A percentile compares a stretch with the other conserved stretches of the same genome.
Conservation (phyloP, 2,329 filamentous ascomycete species). For the Claviceps sp. region DNA sequence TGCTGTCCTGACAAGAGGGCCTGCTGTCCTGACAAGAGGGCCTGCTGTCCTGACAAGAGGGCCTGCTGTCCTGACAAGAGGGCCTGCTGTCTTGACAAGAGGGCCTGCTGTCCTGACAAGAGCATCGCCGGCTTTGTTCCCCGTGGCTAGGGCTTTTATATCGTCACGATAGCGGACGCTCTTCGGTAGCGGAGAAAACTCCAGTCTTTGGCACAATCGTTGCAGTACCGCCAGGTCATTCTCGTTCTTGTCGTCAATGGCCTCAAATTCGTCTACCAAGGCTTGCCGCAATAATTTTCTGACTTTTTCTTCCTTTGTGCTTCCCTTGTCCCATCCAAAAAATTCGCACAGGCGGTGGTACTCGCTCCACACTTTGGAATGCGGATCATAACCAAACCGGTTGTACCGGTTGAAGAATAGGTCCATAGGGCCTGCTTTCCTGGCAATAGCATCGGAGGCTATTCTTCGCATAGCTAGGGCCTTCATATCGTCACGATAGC, state of each 20-base stretch:
- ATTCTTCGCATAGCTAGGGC: not conserved
- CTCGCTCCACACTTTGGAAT: no score
- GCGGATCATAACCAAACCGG: no score
- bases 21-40: no score
- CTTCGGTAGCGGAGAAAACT: not conserved
- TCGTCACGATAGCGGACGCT: not conserved
- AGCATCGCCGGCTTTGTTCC: not conserved
- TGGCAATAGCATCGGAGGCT: not conserved
- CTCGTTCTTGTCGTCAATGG: not conserved
- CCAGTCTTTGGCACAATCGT: slow-evolving; percentile 1
- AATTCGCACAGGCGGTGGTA: no score
- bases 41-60: no score
- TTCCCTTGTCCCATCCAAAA: no score
- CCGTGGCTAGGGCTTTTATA: not conserved
- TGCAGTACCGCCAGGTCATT: slow-evolving; percentile 1
- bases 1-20: no score
- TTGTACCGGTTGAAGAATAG: not conserved
- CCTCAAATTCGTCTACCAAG: not conserved
- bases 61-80: no score
- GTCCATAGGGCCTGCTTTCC: not conserved
- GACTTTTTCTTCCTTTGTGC: not conserved
- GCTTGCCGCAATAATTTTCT: not conserved
- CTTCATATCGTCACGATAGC: not conserved
- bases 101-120: not conserved
- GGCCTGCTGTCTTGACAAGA: no score